phyloP scores from a whole-genome alignment of 768 basidiomycete genomes.

The Amyloporia xantha region DNA sequence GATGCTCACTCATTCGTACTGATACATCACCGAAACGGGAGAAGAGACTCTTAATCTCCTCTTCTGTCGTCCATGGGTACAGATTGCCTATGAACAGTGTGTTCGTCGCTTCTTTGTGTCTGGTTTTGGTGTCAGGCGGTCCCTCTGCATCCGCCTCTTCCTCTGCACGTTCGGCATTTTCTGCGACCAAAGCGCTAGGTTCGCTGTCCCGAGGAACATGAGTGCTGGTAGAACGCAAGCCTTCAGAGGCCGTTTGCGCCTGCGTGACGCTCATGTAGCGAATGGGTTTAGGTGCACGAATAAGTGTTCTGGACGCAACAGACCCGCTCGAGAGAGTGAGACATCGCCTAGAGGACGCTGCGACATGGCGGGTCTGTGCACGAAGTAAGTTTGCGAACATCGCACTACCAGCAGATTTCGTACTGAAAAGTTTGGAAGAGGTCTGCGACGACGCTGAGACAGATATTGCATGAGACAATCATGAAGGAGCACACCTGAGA shows the following conservation, averaged over 20 bases:
- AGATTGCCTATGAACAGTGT: neutral
- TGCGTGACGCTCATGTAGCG: too few species aligned
- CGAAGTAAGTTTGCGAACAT: conserved; percentile 1
- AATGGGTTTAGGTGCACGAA: too few species aligned
- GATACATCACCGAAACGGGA: neutral
- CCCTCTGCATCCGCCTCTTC: neutral
- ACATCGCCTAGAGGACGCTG: neutral
- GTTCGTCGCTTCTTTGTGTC: neutral
- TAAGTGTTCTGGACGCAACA: too few species aligned
- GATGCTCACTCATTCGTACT: neutral
- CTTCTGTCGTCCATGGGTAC: neutral
- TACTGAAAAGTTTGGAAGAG: too few species aligned
- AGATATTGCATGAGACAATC: too few species aligned
- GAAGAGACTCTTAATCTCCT: neutral
- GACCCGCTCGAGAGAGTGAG: neutral
- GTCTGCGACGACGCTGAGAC: too few species aligned
- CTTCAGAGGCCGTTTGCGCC: too few species aligned
- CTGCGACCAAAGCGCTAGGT: neutral
- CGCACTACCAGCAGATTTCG: neutral
- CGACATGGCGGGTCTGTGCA: neutral
- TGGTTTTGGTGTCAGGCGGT: too few species aligned
- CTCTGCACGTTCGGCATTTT: neutral
- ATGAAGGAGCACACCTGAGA: too few species aligned
- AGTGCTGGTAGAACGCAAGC: neutral
- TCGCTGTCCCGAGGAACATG: neutral